Evolutionary conservation across 805 yeast genomes (phyloP).

Genomic region (Suhomyces canberraensis): DNA sequence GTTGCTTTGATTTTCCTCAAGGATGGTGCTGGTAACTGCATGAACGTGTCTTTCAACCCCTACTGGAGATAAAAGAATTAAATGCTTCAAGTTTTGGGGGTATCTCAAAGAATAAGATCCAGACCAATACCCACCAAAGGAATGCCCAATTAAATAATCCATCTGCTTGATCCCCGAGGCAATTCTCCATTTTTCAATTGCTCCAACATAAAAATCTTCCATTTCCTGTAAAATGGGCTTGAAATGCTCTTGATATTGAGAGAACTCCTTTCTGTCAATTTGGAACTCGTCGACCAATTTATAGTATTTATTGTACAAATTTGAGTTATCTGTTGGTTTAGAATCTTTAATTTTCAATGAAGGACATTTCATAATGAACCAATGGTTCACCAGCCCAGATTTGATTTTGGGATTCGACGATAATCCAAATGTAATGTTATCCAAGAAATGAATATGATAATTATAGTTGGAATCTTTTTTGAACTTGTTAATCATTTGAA

Average conservation of each 20-base stretch:
- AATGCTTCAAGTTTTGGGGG: conserved; percentile 50
- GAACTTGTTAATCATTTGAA: conserved; percentile 37
- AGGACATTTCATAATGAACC: conserved; percentile 20
- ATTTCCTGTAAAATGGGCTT: conserved; percentile 39
- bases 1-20: conserved; percentile 1
- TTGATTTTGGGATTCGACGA: conserved; percentile 44
- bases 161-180: conserved; percentile 48
- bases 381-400: conserved; percentile 16
- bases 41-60: conserved; percentile 72
- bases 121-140: conserved; percentile 75
- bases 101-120: conserved; percentile 58
- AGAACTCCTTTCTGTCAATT: conserved; percentile 23
- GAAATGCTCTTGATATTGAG: conserved; percentile 33
- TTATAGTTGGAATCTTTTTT: conserved; percentile 26
- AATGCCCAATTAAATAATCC: conserved; percentile 67
- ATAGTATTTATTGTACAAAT: conserved; percentile 37
- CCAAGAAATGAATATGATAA: conserved; percentile 49
- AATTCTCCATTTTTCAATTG: conserved; percentile 64
- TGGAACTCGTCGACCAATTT: conserved; percentile 36
- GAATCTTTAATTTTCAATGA: conserved; percentile 23
- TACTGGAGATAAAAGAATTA: conserved; percentile 69
- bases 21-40: conserved; percentile 47
- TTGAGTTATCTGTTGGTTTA: conserved; percentile 14
- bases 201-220: conserved; percentile 54
- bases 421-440: conserved; percentile 49